phyloP scores from a whole-genome alignment of 768 basidiomycete species.

The Leccinum incarnatum region DNA sequence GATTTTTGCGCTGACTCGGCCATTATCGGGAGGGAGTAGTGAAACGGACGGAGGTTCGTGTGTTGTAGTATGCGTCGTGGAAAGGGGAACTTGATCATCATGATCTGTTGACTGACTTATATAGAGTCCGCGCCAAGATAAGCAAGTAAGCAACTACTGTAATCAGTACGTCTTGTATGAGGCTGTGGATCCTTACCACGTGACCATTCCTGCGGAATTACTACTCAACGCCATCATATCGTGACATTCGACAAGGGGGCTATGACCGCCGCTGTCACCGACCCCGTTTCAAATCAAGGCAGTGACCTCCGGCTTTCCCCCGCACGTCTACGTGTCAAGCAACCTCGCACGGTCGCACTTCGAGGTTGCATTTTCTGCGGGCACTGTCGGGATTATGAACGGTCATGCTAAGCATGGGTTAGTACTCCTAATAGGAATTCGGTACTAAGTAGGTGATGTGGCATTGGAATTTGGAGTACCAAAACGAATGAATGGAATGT shows the following conservation, averaged over 20 bases:
- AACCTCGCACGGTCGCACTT: neutral
- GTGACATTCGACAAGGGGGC: neutral
- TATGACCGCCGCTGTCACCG: neutral
- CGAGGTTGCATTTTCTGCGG: neutral
- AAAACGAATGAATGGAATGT: too few species aligned
- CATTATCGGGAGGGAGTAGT: slow-evolving; percentile 14
- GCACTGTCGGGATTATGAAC: neutral
- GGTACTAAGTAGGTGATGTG: too few species aligned
- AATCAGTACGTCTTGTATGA: too few species aligned
- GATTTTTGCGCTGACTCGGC: slow-evolving; percentile 40
- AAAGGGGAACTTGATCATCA: neutral
- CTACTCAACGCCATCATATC: neutral
- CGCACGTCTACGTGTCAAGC: neutral
- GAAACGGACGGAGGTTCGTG: slow-evolving; percentile 2
- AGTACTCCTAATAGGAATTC: too few species aligned
- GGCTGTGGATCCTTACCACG: too few species aligned
- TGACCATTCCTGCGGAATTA: too few species aligned
- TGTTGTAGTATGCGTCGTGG: neutral
- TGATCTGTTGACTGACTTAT: neutral
- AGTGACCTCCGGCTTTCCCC: neutral
- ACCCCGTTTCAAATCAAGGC: neutral
- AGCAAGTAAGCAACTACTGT: too few species aligned
- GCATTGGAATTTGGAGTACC: too few species aligned
- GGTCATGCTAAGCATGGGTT: too few species aligned
- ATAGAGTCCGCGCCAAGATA: neutral